A percentile compares a stretch with the other conserved stretches of the same genome.
phyloP scores from a whole-genome alignment of 2,329 filamentous ascomycete genomes.

The Cryphonectria japonica region DNA sequence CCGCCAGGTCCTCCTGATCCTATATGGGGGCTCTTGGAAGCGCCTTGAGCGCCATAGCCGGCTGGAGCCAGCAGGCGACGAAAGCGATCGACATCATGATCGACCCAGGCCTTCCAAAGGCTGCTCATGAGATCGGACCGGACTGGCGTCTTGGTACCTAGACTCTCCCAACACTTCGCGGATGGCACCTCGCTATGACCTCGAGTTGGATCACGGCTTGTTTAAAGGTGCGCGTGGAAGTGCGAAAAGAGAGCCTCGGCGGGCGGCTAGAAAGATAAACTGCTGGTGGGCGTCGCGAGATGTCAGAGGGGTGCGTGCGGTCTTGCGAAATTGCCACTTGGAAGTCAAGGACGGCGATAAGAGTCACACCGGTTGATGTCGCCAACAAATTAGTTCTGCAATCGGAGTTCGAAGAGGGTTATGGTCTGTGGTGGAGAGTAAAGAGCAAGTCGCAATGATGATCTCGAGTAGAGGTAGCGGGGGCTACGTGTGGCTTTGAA shows the following conservation, averaged over 20 bases:
- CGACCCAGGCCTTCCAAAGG: conserved; percentile 95
- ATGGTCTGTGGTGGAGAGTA: no score
- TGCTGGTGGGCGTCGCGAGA: neutral
- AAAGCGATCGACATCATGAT: conserved; percentile 97
- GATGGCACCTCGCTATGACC: conserved; percentile 85
- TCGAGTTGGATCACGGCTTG: conserved; percentile 78
- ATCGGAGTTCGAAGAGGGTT: neutral
- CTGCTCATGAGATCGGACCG: conserved; percentile 69
- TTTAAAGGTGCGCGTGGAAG: conserved; percentile 75
- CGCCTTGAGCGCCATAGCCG: conserved; percentile 59
- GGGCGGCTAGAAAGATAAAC: neutral
- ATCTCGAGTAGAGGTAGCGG: neutral
- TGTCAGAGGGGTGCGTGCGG: neutral
- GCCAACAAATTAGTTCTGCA: neutral
- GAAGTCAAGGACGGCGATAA: neutral
- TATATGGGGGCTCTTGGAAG: conserved; percentile 57
- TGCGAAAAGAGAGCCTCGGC: conserved; percentile 33
- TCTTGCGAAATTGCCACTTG: conserved; percentile 10
- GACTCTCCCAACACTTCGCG: conserved; percentile 55
- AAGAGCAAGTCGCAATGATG: neutral
- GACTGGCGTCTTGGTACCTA: conserved; percentile 46
- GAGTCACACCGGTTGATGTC: conserved; percentile 3
- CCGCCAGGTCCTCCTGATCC: conserved; percentile 41
- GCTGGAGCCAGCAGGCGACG: conserved; percentile 81
- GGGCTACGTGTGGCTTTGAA: neutral